Evolutionary conservation across 352 stramenopile genomes (phyloP).

Genomic region (Elongisporangium prolatum): DNA sequence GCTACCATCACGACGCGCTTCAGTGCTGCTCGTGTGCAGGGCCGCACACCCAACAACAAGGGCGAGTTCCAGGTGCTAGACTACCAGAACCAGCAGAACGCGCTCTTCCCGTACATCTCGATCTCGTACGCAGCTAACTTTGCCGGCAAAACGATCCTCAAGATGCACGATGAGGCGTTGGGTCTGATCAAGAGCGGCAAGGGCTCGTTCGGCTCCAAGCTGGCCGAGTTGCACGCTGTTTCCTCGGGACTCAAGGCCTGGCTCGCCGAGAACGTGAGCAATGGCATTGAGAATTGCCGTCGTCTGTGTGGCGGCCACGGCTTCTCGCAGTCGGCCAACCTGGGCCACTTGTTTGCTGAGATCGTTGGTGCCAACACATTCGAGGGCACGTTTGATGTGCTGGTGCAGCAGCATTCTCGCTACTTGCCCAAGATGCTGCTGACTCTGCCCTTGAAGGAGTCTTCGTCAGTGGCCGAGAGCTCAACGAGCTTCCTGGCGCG

Average conservation of each 20-base stretch:
- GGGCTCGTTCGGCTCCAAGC: conserved; percentile 15
- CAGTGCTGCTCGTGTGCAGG: conserved; percentile 22
- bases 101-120: conserved; percentile 21
- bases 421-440: conserved; percentile 33
- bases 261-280: conserved; percentile 22
- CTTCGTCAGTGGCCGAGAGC: neutral
- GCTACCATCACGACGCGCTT: conserved; percentile 25
- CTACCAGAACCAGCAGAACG: conserved; percentile 27
- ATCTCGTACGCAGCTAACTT: conserved; percentile 22
- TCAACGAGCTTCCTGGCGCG: conserved; percentile 28
- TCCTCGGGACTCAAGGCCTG: conserved; percentile 34
- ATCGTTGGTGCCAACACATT: conserved; percentile 38
- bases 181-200: conserved; percentile 15
- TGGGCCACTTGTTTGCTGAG: conserved; percentile 24
- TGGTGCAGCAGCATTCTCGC: conserved; percentile 45
- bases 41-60: conserved; percentile 15
- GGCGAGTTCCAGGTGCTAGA: conserved; percentile 25
- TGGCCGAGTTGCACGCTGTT: conserved; percentile 25
- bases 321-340: conserved; percentile 9
- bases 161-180: conserved; percentile 16
- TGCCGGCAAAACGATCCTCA: conserved; percentile 11
- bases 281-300: conserved; percentile 25
- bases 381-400: conserved; percentile 55
- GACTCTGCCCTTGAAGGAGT: conserved; percentile 9
- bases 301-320: conserved; percentile 20